Percentiles rank a stretch among this genome's conserved stretches.
Evolutionary conservation across 441 rosid species (phyloP).

Genomic region (Erodium moschatum): DNA sequence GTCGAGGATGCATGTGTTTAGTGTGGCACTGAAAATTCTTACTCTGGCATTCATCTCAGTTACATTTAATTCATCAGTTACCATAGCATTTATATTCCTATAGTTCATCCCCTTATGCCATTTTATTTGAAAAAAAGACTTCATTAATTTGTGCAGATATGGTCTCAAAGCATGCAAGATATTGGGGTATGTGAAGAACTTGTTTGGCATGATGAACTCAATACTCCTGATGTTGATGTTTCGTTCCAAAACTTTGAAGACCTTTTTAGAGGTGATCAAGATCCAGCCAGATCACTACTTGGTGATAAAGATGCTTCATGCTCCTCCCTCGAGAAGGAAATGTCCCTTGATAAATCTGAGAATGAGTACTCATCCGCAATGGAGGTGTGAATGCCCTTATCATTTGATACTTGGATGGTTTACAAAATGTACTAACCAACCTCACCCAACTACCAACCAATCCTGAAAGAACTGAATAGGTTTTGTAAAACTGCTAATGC

Average conservation of each 20-base stretch:
- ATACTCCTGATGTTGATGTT: constrained; percentile 70
- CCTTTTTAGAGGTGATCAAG: constrained; percentile 55
- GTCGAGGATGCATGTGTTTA: neutral
- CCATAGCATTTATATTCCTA: neutral
- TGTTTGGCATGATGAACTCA: constrained; percentile 39
- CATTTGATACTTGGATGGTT: no score
- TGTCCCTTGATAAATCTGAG: constrained; percentile 28
- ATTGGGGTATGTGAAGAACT: constrained; percentile 70
- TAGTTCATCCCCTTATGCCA: neutral
- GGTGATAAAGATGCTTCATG: constrained; percentile 25
- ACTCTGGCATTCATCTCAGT: neutral
- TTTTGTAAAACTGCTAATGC: neutral
- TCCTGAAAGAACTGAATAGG: neutral
- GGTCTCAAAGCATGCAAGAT: constrained; percentile 78
- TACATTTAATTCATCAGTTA: neutral
- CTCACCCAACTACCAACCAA: neutral
- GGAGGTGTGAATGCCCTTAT: constrained; percentile 26
- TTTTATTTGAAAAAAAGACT: neutral
- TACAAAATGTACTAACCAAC: neutral
- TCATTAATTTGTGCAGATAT: constrained; percentile 37
- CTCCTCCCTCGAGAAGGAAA: constrained; percentile 30
- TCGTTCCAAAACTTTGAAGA: constrained; percentile 71
- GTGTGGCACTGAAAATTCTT: neutral
- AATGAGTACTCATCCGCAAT: constrained; percentile 19
- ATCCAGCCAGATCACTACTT: constrained; percentile 23